Base-by-base conservation (phyloP, 495 filamentous ascomycete genomes). In the Collariella sp. region DNA sequence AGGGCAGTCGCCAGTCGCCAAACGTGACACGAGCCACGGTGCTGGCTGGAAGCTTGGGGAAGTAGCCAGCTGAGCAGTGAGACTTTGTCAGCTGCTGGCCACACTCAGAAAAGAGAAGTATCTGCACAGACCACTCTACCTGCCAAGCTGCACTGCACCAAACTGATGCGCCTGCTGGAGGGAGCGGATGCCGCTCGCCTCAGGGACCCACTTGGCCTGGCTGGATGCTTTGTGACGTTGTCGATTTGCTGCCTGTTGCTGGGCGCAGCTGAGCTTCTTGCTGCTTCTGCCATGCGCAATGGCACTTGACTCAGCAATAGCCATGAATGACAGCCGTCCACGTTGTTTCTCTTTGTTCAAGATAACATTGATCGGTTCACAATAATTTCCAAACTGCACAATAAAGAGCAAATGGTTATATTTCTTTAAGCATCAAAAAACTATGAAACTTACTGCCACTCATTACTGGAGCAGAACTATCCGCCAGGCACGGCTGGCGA, bases 171-270 rank as follows among this genome's bases (percentile, higher is more conserved):
- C 33, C 45, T 22, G 34, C 50, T 22, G 42, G 5, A 29, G 3
- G 24, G 38, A 34, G 26, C 20, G 33, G 41, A 39, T 50, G 54
- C 54, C 39, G 46, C 46, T 50, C 54, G 49, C 50, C 50, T 44
- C 43, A 46, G 26, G n/a, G 54, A 34, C 35, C 56, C 56, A 51
- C 41, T 53, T 41, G 55, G 51, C 51, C 61, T 49, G 49, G 48
- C 52, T 45, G 48, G 33, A 56, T 41, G 50, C 48, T 65, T 57
- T 60, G 61, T 66, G 65, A 68, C 65, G 65, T 68, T 68, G 61
- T 66, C 64, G 56, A 64, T 58, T 63, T 66, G 65, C 57, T 68
- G 65, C 65, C 65, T 68, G 58, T 38, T 52, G 52, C n/a, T n/a
- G n/a, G n/a, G n/a, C n/a, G n/a, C 46, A 19, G 40, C 43, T n/a